Base-by-base conservation (phyloP, 805 yeast genomes). In the Hanseniaspora meyeri region DNA sequence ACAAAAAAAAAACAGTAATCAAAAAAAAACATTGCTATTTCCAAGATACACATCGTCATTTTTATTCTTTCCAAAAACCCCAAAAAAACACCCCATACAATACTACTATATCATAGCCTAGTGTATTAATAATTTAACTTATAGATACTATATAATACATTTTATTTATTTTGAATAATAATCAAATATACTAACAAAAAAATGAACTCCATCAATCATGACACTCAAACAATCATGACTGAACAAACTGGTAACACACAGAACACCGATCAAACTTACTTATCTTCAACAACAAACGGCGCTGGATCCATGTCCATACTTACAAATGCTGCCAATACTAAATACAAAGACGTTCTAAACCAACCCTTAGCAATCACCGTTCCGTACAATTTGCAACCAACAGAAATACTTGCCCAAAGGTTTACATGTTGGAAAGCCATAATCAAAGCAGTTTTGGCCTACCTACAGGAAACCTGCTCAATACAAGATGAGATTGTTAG, bases 401-500 rank as follows among this genome's bases (percentile, higher is more conserved):
- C 97, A 1, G 97, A 90, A 58, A 79, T 86, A 7, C 73, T 91
- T 59, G 93, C 96, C 1, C 76, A 79, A 32, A 74, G 97, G 60
- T 90, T 91, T 67, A 77, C 82, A 51, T 84, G 95, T 2, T 91
- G 97, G 96, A 75, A 96, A 58, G 76, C 78, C 43, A 80, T 90
- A 56, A 81, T 89, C 57, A 80, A 82, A 59, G 83, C 91, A 38
- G 70, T 91, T 57, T 76, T 87, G 20, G 79, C 77, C 49, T 91
- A 91, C 65, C 74, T 91, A 60, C 79, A 78, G 59, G 96, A 89
- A 64, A 82, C 81, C 42, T 88, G 87, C 10, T 77, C 85, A 14
- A 90, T 87, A 57, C 93, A 89, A 66, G 96, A 90, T 68, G 96
- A 90, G 65, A 78, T 87, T 17, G 82, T 86, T 38, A 79, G 95